These are phyloP conservation scores for Plasmodium vinckei DNA, from an alignment of 169 alveolate genomes.

Conservation along the genomic window DNA sequence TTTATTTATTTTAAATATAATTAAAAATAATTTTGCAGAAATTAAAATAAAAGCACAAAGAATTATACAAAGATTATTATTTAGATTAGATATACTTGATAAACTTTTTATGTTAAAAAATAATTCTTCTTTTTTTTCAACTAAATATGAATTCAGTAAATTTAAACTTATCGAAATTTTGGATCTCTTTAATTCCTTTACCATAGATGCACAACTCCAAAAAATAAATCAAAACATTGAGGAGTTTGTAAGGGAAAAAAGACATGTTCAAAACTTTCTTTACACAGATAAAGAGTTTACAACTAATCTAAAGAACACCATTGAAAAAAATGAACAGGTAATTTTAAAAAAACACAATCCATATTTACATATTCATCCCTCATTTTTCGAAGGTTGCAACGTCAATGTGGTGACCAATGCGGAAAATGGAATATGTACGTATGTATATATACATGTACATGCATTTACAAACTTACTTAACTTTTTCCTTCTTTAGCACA, in stretches of 20 bases:
- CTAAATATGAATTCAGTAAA: conserved; percentile 69
- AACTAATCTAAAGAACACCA: conserved; percentile 19
- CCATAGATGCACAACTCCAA: conserved; percentile 63
- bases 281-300: conserved; percentile 54
- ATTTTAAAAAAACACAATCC: background rate
- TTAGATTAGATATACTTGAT: conserved; percentile 59
- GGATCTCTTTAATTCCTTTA: conserved; percentile 73
- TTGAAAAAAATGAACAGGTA: conserved; percentile 74
- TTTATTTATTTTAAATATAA: conserved; percentile 70
- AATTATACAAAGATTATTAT: conserved; percentile 73
- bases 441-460: background rate
- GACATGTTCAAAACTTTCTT: conserved; percentile 41
- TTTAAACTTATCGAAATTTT: conserved; percentile 58
- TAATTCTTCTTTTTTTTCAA: conserved; percentile 68
- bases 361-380: no score
- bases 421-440: background rate
- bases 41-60: conserved; percentile 72
- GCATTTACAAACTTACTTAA: background rate
- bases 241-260: conserved; percentile 51
- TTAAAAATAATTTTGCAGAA: conserved; percentile 75
- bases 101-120: conserved; percentile 74
- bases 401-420: no score
- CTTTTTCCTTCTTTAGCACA: conserved; percentile 18
- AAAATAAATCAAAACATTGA: conserved; percentile 69
- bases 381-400: no score